Base-by-base conservation (phyloP, 441 rosid genomes). In the Kokia cookei region DNA sequence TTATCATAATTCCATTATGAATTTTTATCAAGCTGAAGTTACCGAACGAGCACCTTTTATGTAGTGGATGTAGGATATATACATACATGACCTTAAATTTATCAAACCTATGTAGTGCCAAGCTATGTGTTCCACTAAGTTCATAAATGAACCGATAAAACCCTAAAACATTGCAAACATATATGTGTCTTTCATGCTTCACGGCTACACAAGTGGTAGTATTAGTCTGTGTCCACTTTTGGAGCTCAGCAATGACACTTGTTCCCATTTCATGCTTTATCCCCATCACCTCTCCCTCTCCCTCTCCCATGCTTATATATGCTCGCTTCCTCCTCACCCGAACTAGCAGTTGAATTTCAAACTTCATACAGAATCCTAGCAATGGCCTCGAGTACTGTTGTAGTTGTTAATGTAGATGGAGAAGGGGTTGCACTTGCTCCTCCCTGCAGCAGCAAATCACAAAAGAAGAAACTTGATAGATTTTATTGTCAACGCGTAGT, bases 111-210 rank as follows among this genome's bases (percentile, higher is more conserved):
- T 64, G 22, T 65, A 59, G 81, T 72, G 83, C 73, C 75, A 47
- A 80, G 80, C 88, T 69, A 84, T 82, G 85, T 88, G 89, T 65
- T 82, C 90, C 90, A 86, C 85, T 71, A 71, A 62, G 22, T 62
- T 53, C 73, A 57, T 32, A 58, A 74, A 73, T 26, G 64, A 69
- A 32, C 13, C 8, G n/a, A 26, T 7, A 45, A 55, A 57, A 35
- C 58, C n/a, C 4, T 22, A 22, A 70, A 61, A 45, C 22, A 27
- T 27, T 65, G 14, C 35, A 5, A 58, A 58, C 66, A 22, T 40
- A 47, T 11, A 11, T 63, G 24, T 15, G 12, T 48, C 47, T 55
- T 75, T 71, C 53, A 60, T 12, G 72, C 43, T 73, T 77, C 55
- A 14, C 66, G 71, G 22, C 40, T 26, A 47, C 37, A 26, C 57